Percentiles rank a stretch among this genome's conserved stretches.
Evolutionary conservation across 306 rosid species (phyloP).

Genomic region (Pachyrhizus erosus): DNA sequence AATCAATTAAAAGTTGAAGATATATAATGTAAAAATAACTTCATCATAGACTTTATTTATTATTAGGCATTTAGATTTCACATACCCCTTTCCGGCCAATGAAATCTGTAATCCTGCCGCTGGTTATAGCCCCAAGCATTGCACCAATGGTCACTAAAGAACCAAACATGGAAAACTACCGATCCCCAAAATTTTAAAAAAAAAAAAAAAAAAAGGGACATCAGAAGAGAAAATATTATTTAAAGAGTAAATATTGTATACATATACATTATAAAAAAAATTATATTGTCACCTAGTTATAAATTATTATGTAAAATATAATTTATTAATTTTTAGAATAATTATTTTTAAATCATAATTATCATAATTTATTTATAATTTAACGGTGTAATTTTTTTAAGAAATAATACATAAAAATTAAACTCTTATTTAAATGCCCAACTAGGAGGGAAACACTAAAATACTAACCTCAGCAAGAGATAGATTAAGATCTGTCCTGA

Average conservation of each 20-base stretch:
- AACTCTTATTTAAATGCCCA: background rate
- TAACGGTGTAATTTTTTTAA: no score
- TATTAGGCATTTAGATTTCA: background rate
- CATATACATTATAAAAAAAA: no score
- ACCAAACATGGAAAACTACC: slow-evolving; percentile 88
- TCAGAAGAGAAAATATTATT: background rate
- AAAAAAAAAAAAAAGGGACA: no score
- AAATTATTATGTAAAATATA: no score
- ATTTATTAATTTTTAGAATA: no score
- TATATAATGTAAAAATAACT: background rate
- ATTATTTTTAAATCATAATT: no score
- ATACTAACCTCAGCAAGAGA: slow-evolving; percentile 53
- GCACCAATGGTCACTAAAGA: slow-evolving; percentile 88
- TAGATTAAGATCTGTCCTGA: slow-evolving; percentile 57
- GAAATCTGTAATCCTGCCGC: slow-evolving; percentile 73
- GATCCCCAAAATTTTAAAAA: background rate
- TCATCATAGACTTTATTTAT: background rate
- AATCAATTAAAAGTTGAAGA: background rate
- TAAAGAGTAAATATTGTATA: no score
- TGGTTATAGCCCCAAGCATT: slow-evolving; percentile 79
- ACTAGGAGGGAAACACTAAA: background rate
- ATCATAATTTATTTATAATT: no score
- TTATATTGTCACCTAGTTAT: no score
- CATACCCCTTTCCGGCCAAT: slow-evolving; percentile 82
- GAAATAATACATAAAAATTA: no score